Evolutionary conservation across 495 filamentous ascomycete species (phyloP).

Genomic region (Xylaria intraflava): DNA sequence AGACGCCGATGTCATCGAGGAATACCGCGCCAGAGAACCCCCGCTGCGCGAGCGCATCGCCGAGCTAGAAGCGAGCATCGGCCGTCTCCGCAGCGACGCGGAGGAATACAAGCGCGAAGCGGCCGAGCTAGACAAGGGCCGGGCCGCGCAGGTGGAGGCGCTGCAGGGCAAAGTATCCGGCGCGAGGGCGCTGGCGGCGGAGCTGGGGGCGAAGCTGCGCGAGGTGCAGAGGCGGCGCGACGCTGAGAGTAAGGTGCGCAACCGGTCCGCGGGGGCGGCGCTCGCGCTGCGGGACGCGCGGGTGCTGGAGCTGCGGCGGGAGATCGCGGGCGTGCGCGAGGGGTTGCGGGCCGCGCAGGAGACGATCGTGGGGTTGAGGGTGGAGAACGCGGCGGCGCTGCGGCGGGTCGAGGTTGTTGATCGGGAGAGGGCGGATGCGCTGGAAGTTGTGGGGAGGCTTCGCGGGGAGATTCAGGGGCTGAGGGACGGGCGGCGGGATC

Average conservation of each 20-base stretch:
- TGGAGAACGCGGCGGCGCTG: constrained; percentile 30
- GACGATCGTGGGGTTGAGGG: constrained; percentile 28
- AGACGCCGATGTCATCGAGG: constrained; percentile 50
- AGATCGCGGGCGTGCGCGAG: constrained; percentile 31
- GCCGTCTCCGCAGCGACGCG: constrained; percentile 55
- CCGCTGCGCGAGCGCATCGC: constrained; percentile 45
- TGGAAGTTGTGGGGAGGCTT: constrained; percentile 47
- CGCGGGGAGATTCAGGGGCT: constrained; percentile 35
- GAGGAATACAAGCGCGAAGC: constrained; percentile 60
- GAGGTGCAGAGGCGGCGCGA: constrained; percentile 36
- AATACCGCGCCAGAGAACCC: constrained; percentile 44
- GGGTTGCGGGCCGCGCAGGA: constrained; percentile 32
- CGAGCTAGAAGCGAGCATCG: constrained; percentile 53
- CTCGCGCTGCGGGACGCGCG: constrained; percentile 39
- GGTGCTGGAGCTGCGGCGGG: constrained; percentile 32
- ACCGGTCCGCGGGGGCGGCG: constrained; percentile 27
- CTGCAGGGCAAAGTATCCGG: constrained; percentile 19
- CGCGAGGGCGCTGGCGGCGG: constrained; percentile 22
- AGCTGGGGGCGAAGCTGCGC: constrained; percentile 33
- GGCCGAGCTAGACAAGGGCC: constrained; percentile 49
- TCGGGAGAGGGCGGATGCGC: constrained; percentile 40
- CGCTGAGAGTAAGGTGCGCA: constrained; percentile 33
- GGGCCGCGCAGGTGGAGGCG: constrained; percentile 6
- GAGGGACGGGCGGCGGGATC: background rate
- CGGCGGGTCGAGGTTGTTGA: constrained; percentile 15